These are phyloP conservation scores for Sphaerulina populicola DNA, from an alignment of 2,329 filamentous ascomycete genomes.

Conservation along the genomic window DNA sequence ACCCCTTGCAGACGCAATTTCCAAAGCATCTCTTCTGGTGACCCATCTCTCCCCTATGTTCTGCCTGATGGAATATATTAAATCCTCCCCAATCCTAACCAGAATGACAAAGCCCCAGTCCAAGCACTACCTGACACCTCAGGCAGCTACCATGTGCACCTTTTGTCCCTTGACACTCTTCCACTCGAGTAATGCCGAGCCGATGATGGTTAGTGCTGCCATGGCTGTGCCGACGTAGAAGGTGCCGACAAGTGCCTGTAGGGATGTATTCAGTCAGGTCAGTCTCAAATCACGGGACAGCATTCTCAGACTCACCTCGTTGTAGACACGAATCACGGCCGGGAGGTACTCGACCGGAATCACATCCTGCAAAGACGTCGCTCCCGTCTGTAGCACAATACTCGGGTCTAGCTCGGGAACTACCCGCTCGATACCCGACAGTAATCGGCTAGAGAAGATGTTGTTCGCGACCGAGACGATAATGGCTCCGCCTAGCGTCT, in stretches of 20 bases:
- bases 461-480: conserved; percentile 37
- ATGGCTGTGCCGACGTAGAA: conserved; percentile 53
- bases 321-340: conserved; percentile 54
- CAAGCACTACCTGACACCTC: background rate
- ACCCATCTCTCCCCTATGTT: too few species aligned
- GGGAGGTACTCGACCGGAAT: conserved; percentile 45
- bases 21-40: conserved; percentile 22
- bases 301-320: conserved; percentile 33
- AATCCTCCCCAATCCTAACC: too few species aligned
- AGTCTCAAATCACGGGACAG: too few species aligned
- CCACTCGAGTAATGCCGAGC: conserved; percentile 52
- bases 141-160: background rate
- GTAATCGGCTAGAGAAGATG: conserved; percentile 33
- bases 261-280: too few species aligned
- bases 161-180: conserved; percentile 48
- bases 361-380: conserved; percentile 49
- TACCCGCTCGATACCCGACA: conserved; percentile 1
- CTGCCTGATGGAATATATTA: background rate
- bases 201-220: conserved; percentile 46
- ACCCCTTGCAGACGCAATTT: conserved; percentile 11
- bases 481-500: conserved; percentile 37
- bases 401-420: conserved; percentile 3
- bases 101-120: background rate
- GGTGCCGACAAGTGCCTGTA: conserved; percentile 42
- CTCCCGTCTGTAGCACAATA: conserved; percentile 37